phyloP scores from a whole-genome alignment of 441 rosid genomes.

The Melianthus villosus region DNA sequence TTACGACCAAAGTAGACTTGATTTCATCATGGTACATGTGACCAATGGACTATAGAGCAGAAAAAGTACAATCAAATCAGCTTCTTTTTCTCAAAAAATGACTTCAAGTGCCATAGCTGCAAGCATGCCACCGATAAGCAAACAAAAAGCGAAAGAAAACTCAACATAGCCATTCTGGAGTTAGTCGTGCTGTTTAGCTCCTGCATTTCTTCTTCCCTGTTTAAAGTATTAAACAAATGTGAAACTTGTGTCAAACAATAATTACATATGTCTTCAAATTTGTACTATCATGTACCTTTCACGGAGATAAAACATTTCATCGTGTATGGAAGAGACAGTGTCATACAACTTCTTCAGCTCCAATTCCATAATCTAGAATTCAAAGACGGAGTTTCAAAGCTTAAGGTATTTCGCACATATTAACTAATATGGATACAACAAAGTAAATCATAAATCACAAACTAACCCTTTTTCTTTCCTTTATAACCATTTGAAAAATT shows the following conservation, averaged over 20 bases:
- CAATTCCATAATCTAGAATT: constrained; percentile 37
- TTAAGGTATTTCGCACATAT: neutral
- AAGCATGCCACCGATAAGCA: constrained; percentile 47
- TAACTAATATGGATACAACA: too few species aligned
- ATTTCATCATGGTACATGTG: too few species aligned
- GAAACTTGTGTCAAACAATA: neutral
- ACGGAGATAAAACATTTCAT: constrained; percentile 53
- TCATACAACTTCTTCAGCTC: constrained; percentile 44
- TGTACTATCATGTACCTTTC: constrained; percentile 25
- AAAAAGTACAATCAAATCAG: constrained; percentile 22
- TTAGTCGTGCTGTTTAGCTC: constrained; percentile 34
- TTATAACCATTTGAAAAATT: too few species aligned
- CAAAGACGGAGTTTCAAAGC: neutral
- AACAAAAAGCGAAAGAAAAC: constrained; percentile 33
- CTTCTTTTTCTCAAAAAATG: constrained; percentile 61
- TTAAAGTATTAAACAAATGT: constrained; percentile 3
- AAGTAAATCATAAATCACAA: neutral
- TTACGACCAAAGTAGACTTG: too few species aligned
- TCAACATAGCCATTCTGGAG: constrained; percentile 48
- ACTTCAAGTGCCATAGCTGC: constrained; percentile 59
- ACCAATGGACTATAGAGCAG: too few species aligned
- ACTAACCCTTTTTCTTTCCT: too few species aligned
- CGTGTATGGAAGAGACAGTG: constrained; percentile 33
- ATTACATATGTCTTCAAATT: neutral
- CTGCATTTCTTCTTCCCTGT: constrained; percentile 63